Conservation (phyloP, 257 asterid species). For the Jasminum sambac region DNA sequence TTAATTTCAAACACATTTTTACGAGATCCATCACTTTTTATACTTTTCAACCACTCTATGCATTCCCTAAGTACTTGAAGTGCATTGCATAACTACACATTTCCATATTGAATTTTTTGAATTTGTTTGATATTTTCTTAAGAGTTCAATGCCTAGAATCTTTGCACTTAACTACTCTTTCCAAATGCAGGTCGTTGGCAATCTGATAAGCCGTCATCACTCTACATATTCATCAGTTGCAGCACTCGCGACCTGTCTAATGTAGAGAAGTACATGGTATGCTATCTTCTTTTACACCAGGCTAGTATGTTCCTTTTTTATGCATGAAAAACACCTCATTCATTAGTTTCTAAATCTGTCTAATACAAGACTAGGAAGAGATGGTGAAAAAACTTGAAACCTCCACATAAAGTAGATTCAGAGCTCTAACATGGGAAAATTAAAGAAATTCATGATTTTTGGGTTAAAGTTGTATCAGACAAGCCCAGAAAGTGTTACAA, state of each 20-base stretch:
- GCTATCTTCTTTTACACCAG: slow-evolving; percentile 31
- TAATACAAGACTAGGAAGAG: neutral
- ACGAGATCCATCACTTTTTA: no score
- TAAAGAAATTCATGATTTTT: neutral
- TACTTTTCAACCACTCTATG: no score
- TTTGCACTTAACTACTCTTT: slow-evolving; percentile 19
- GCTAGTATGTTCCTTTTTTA: no score
- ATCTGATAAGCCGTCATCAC: slow-evolving; percentile 76
- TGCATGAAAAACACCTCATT: no score
- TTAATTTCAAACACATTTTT: no score
- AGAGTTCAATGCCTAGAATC: neutral
- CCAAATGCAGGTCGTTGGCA: slow-evolving; percentile 77
- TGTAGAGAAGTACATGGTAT: slow-evolving; percentile 93
- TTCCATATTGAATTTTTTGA: slow-evolving; percentile 10
- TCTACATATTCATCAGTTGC: slow-evolving; percentile 77
- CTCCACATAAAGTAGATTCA: neutral
- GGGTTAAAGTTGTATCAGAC: neutral
- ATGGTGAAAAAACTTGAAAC: neutral
- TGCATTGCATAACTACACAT: neutral
- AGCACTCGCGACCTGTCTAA: slow-evolving; percentile 80
- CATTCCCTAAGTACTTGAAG: neutral
- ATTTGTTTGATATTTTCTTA: slow-evolving; percentile 14
- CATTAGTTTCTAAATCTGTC: neutral
- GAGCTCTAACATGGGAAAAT: neutral
- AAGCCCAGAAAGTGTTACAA: neutral